Evolutionary conservation across 495 filamentous ascomycete genomes (phyloP), one percentile per base, ranked within the genome.

Genomic region (Penicillium tannophilum): DNA sequence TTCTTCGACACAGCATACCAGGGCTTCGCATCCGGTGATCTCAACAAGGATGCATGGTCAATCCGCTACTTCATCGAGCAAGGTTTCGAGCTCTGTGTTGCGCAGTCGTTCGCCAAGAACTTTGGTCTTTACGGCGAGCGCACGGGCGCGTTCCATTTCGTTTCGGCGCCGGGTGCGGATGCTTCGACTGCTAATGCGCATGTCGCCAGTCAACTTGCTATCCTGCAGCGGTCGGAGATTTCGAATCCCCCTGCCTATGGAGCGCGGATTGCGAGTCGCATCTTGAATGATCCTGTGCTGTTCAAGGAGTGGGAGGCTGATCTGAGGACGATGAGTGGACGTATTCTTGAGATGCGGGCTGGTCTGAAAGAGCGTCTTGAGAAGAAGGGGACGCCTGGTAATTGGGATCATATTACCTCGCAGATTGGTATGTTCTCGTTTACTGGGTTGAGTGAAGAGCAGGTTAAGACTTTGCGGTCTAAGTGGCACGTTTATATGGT

Each of bases 351-450:
- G 65, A 98, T 97, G 94, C 85, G 94, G 46, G 83, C 82, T 64
- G 84, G 84, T 14, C 70, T 99, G 62, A 80, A 90, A 14, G 72
- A 73, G 54, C 90, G 92, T 64, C 79, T 99, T 2, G 92, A 96
- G 74, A 84, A 86, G 62, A 72, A 70, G 42, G 87, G 84, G 3
- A 97, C 94, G 1, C 93, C 93, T 0, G 95, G 94, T 4, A 86
- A 82, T 11, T 98, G 94, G 94, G 88, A 91, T 56, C 94, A 99
- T 74, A 96, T 99, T 70, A 96, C 92, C 9, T 88, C 94, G 60
- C 94, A 99, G 82, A 99, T 99, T 72, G 94, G 94, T 66, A 99
- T 99, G 94, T 99, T 99, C 77, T 93, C 89, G 69, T 99, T 95
- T 72, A 99, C 94, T 2, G 94, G 94, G 1, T 71, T 99, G 72